These are phyloP conservation scores for Psilocybe cyanescens DNA, from an alignment of 768 basidiomycete genomes.

Conservation along the genomic window DNA sequence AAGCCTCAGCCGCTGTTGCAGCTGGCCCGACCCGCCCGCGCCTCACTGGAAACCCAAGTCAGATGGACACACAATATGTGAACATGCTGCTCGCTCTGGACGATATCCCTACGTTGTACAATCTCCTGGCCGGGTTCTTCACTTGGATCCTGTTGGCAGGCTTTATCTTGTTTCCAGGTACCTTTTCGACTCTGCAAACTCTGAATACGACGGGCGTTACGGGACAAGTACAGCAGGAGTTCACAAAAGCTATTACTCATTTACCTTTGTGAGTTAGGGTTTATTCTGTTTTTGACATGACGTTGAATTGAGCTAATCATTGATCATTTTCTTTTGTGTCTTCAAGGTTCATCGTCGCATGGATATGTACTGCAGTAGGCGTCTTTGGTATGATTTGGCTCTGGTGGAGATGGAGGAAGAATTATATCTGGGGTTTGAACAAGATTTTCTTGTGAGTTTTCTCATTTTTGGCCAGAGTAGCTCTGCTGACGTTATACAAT, in stretches of 20 bases:
- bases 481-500: neutral
- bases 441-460: slow-evolving; percentile 56
- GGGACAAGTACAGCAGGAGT: slow-evolving; percentile 26
- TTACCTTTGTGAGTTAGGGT: slow-evolving; percentile 46
- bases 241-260: slow-evolving; percentile 42
- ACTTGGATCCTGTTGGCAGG: slow-evolving; percentile 68
- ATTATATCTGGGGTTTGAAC: slow-evolving; percentile 62
- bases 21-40: slow-evolving; percentile 18
- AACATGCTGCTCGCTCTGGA: slow-evolving; percentile 67
- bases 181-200: slow-evolving; percentile 53
- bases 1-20: slow-evolving; percentile 7
- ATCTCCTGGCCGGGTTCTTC: slow-evolving; percentile 58
- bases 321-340: neutral
- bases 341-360: slow-evolving; percentile 56
- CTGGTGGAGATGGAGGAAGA: slow-evolving; percentile 62
- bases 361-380: slow-evolving; percentile 58
- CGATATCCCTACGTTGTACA: slow-evolving; percentile 51
- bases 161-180: slow-evolving; percentile 65
- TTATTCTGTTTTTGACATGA: neutral
- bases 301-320: neutral
- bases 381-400: slow-evolving; percentile 57
- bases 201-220: slow-evolving; percentile 26
- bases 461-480: neutral
- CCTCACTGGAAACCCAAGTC: slow-evolving; percentile 25
- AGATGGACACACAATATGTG: slow-evolving; percentile 56